These are phyloP conservation scores for Fusarium nelsonii DNA, from an alignment of 2,329 filamentous ascomycete species.

Conservation along the genomic window DNA sequence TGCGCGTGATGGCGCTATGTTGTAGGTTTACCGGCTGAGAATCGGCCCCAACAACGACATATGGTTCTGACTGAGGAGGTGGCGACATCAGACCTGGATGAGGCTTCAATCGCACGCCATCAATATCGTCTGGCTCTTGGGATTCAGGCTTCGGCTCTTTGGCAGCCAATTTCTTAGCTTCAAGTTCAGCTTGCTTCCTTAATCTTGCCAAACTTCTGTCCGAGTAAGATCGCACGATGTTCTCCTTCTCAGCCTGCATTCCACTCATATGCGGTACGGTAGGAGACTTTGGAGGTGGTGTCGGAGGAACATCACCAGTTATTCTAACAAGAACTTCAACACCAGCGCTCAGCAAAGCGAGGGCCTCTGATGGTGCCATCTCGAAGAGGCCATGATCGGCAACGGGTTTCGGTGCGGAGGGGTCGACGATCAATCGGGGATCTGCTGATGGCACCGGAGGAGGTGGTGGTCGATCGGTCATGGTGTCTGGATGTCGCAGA, in stretches of 20 bases:
- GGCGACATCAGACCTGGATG: conserved; percentile 48
- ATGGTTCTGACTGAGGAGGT: conserved; percentile 58
- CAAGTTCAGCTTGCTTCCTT: conserved; percentile 56
- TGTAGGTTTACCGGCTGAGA: conserved; percentile 81
- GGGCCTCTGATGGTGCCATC: conserved; percentile 77
- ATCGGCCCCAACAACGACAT: conserved; percentile 74
- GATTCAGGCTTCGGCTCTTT: conserved; percentile 28
- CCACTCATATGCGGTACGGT: conserved; percentile 75
- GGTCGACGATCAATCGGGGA: conserved; percentile 49
- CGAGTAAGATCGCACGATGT: conserved; percentile 69
- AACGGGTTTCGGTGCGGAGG: conserved; percentile 44
- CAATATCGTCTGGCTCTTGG: conserved; percentile 56
- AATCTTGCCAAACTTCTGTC: conserved; percentile 64
- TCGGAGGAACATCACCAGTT: conserved; percentile 84
- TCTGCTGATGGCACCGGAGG: conserved; percentile 59
- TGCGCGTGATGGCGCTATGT: conserved; percentile 86
- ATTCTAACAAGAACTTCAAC: conserved; percentile 78
- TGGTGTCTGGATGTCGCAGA: conserved; percentile 44
- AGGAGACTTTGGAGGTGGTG: conserved; percentile 75
- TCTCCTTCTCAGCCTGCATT: conserved; percentile 72
- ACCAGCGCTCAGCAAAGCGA: conserved; percentile 81
- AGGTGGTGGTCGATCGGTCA: conserved; percentile 51
- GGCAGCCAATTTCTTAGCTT: conserved; percentile 43
- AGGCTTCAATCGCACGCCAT: conserved; percentile 67
- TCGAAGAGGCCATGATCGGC: conserved; percentile 76